Percentiles rank a stretch among this genome's conserved stretches.
Conservation (phyloP, 495 filamentous ascomycete species). For the Aspergillus biplanus region DNA sequence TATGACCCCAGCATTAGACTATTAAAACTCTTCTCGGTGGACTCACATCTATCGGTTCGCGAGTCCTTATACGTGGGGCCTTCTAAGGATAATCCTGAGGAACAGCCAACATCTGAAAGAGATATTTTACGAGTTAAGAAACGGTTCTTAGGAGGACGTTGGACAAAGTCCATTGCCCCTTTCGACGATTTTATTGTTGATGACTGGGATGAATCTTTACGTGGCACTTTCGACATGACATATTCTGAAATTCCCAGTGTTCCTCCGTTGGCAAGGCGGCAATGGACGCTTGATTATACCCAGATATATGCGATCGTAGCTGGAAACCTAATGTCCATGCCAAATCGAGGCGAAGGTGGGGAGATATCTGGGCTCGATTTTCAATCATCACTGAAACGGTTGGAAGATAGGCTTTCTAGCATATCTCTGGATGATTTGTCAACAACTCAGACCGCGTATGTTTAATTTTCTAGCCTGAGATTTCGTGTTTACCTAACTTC, state of each 20-base stretch:
- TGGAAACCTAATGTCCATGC: constrained; percentile 16
- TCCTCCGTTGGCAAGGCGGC: constrained; percentile 19
- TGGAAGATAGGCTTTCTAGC: constrained; percentile 20
- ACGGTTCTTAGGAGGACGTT: constrained; percentile 20
- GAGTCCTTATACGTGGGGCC: constrained; percentile 38
- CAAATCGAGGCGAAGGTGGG: constrained; percentile 7
- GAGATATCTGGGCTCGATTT: constrained; percentile 21
- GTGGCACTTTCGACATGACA: constrained; percentile 1
- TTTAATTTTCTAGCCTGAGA: not conserved
- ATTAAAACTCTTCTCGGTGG: constrained; percentile 44
- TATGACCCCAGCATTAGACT: constrained; percentile 31
- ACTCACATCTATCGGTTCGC: constrained; percentile 37
- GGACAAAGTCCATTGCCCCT: constrained; percentile 9
- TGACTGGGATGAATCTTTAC: constrained; percentile 41
- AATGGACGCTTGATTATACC: constrained; percentile 40
- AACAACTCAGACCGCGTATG: constrained; percentile 33
- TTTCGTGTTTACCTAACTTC: constrained; percentile 8
- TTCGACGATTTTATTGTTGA: constrained; percentile 41
- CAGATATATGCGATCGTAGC: constrained; percentile 34
- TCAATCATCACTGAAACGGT: constrained; percentile 20
- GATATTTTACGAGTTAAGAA: constrained; percentile 32
- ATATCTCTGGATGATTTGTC: not conserved
- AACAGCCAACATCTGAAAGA: constrained; percentile 10
- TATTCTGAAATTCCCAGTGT: constrained; percentile 17
- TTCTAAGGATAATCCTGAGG: constrained; percentile 13